These are phyloP conservation scores for Cercophora scortea DNA, from an alignment of 495 filamentous ascomycete species.

Conservation along the genomic window DNA sequence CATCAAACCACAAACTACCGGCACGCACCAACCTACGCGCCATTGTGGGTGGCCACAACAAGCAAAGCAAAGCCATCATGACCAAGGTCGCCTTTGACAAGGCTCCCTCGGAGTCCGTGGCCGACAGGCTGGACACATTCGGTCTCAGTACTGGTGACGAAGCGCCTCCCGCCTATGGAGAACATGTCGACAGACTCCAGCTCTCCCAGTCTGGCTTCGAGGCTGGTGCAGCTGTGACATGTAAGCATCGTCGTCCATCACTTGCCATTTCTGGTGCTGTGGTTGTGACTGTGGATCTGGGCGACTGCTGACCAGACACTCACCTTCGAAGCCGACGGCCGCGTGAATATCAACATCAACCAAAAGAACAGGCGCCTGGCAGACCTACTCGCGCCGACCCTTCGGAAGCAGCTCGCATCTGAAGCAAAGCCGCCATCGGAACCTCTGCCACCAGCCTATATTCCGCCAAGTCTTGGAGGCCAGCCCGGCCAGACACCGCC, in stretches of 20 bases:
- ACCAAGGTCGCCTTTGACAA: not conserved
- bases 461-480: constrained; percentile 54
- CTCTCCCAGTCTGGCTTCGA: constrained; percentile 41
- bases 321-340: constrained; percentile 48
- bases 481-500: constrained; percentile 50
- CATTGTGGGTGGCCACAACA: too few relatives aligned
- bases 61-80: not conserved
- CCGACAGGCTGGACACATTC: constrained; percentile 7
- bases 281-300: too few relatives aligned
- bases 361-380: constrained; percentile 57
- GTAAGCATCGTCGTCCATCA: constrained; percentile 11
- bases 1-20: too few relatives aligned
- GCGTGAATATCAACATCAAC: constrained; percentile 68
- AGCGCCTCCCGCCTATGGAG: constrained; percentile 38
- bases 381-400: constrained; percentile 55
- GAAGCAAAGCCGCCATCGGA: constrained; percentile 28
- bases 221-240: constrained; percentile 38
- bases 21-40: too few relatives aligned
- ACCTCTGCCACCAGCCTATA: constrained; percentile 48
- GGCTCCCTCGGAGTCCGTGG: constrained; percentile 10
- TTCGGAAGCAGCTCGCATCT: constrained; percentile 48
- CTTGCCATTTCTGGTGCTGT: not conserved
- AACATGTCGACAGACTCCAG: constrained; percentile 35
- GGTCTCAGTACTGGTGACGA: constrained; percentile 22
- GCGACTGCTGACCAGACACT: not conserved